Percentiles rank a stretch among this genome's conserved stretches.
phyloP scores from a whole-genome alignment of 78 protist genomes.

The Dictyostelium intermedium region DNA sequence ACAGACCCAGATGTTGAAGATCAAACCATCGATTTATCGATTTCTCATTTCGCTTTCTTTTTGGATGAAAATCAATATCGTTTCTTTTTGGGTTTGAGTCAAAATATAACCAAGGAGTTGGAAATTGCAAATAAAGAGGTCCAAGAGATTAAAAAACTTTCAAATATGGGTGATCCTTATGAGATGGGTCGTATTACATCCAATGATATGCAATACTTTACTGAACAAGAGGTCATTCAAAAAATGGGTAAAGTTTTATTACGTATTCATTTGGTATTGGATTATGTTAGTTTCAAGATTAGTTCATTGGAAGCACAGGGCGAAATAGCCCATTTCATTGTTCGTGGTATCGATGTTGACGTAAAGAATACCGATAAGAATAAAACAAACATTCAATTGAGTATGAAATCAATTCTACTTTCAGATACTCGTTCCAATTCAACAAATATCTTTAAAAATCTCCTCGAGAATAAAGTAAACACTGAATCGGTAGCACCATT shows the following conservation, averaged over 20 bases:
- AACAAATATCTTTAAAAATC: slow-evolving; percentile 29
- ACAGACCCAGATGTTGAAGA: slow-evolving; percentile 22
- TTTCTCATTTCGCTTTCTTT: slow-evolving; percentile 29
- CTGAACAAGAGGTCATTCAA: slow-evolving; percentile 41
- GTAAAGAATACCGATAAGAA: slow-evolving; percentile 20
- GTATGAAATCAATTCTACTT: slow-evolving; percentile 25
- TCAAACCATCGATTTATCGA: background rate
- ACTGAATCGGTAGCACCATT: background rate
- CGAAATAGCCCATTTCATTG: slow-evolving; percentile 32
- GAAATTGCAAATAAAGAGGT: background rate
- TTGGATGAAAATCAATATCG: slow-evolving; percentile 53
- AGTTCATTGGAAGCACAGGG: background rate
- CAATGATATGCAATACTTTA: slow-evolving; percentile 41
- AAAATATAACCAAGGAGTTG: slow-evolving; percentile 4
- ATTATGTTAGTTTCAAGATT: background rate
- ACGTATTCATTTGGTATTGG: background rate
- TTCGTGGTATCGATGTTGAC: background rate
- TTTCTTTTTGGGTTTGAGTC: slow-evolving; percentile 33
- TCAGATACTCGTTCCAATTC: slow-evolving; percentile 22
- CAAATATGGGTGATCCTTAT: background rate
- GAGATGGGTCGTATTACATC: background rate
- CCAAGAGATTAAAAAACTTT: background rate
- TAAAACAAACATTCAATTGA: slow-evolving; percentile 25
- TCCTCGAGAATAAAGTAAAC: background rate
- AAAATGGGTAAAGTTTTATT: slow-evolving; percentile 39